Evolutionary conservation across 495 filamentous ascomycete species (phyloP), one percentile per base, ranked within the genome.

Genomic region (Haplographium delicatum): DNA sequence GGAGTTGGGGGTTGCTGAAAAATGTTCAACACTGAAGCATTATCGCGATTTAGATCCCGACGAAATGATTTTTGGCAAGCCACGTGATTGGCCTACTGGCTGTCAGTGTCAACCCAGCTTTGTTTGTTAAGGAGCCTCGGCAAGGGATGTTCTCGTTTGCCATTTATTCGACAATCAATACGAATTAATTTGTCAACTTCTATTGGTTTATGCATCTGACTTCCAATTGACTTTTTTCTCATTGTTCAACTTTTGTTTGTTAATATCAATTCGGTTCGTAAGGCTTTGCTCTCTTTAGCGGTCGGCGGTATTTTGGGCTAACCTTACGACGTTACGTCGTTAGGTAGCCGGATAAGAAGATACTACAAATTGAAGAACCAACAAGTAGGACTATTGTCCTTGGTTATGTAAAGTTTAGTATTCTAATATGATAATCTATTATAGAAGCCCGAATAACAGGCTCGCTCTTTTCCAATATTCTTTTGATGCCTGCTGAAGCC

Each of bases 391-490:
- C n/a, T 22, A 25, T 15, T 43, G 10, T 43, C 18, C 9, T 23
- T 3, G 39, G 26, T 24, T 6, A 23, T 43, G 26, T 43, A 2
- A 22, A 24, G 23, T 22, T 43, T 25, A n/a, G 7, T 25, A 25
- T 25, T 43, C n/a, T 43, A 13, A 25, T 26, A 23, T 43, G 22
- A 43, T 23, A 6, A n/a, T 42, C 41, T 52, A 60, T 45, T 48
- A 49, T 24, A 63, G 26, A 31, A 61, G 61, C 19, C 71, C 85
- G 65, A 95, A 93, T 34, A 95, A 59, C 56, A 93, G 68, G 53
- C 79, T 76, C 10, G 88, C 91, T 51, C 82, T 79, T 66, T 84
- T 88, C 82, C 84, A 91, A 62, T 90, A 91, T 48, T 88, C 86
- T 45, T 74, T 69, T 22, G 84, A 79, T 11, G 68, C 58, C 53